Percentiles rank a stretch among this genome's conserved stretches.
Conservation (phyloP, 306 rosid genomes). For the Acacia crassicarpa region DNA sequence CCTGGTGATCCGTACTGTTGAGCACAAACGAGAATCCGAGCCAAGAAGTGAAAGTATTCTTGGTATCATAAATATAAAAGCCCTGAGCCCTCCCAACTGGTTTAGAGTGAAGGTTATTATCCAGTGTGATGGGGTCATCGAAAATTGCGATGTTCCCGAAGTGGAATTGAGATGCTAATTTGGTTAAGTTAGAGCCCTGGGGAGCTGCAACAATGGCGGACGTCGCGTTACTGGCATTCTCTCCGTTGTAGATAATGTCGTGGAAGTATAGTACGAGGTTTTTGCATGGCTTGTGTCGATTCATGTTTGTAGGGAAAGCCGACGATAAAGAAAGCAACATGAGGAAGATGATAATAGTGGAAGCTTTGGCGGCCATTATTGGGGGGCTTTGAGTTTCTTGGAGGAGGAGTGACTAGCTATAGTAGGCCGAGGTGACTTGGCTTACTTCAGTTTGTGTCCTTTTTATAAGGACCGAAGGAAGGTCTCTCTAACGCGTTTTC, state of each 20-base stretch:
- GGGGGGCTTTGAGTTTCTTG: not conserved
- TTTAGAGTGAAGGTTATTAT: constrained; percentile 65
- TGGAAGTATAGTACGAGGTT: constrained; percentile 52
- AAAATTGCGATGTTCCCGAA: constrained; percentile 71
- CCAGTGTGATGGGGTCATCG: constrained; percentile 76
- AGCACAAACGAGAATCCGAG: constrained; percentile 63
- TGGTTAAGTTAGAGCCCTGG: constrained; percentile 57
- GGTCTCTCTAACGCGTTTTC: not conserved
- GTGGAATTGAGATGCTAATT: constrained; percentile 45
- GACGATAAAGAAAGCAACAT: constrained; percentile 34
- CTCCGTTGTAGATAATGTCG: constrained; percentile 68
- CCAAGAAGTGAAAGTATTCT: constrained; percentile 65
- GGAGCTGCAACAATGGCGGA: constrained; percentile 71
- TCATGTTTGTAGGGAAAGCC: constrained; percentile 35
- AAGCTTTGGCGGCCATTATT: constrained; percentile 38
- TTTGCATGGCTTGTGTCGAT: constrained; percentile 51
- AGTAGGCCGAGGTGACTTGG: not conserved
- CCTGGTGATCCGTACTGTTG: constrained; percentile 43
- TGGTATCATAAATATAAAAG: constrained; percentile 62
- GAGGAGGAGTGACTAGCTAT: not conserved
- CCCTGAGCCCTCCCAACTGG: constrained; percentile 86
- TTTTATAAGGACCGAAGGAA: constrained; percentile 6
- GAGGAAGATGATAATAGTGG: constrained; percentile 24
- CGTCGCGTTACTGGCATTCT: constrained; percentile 66
- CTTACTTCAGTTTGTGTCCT: not conserved